Evolutionary conservation across 108 stramenopile genomes (phyloP).

Genomic region (Asterionellopsis glacialis): DNA sequence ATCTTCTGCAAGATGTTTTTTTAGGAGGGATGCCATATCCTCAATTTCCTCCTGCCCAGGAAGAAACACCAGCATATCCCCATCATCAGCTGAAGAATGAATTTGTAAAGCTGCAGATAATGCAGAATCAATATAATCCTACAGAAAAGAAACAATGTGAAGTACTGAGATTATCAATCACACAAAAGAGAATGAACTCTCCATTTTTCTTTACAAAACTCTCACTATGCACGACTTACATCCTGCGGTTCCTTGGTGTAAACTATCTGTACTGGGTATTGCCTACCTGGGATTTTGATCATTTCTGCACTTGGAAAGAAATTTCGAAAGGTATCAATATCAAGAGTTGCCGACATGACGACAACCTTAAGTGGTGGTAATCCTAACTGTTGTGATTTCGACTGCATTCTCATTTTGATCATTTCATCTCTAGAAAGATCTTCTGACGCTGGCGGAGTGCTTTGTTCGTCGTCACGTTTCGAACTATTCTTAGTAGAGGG

Average conservation of each 20-base stretch:
- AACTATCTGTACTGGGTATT: conserved; percentile 78
- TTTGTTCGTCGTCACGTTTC: conserved; percentile 1
- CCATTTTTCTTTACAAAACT: not conserved
- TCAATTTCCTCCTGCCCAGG: conserved; percentile 97
- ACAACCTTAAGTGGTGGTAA: conserved; percentile 81
- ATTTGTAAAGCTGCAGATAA: conserved; percentile 84
- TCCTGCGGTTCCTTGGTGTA: conserved; percentile 64
- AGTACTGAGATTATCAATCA: not conserved
- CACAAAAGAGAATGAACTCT: not conserved
- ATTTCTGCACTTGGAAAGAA: conserved; percentile 70
- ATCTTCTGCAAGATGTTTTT: conserved; percentile 63
- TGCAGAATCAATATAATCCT: conserved; percentile 84
- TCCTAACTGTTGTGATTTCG: conserved; percentile 29
- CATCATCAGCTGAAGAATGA: conserved; percentile 63
- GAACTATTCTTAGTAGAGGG: conserved; percentile 1
- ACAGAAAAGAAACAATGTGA: not conserved
- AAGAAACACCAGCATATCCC: conserved; percentile 93
- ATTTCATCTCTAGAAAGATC: conserved; percentile 32
- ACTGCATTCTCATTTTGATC: conserved; percentile 37
- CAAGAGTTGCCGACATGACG: conserved; percentile 97
- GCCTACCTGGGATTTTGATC: conserved; percentile 85
- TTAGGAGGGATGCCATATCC: conserved; percentile 63
- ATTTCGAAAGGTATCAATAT: conserved; percentile 69
- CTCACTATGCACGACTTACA: conserved; percentile 21
- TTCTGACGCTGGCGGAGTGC: not conserved